Conservation (phyloP, 2,329 filamentous ascomycete species). For the Ploettnerulaceae sp. region DNA sequence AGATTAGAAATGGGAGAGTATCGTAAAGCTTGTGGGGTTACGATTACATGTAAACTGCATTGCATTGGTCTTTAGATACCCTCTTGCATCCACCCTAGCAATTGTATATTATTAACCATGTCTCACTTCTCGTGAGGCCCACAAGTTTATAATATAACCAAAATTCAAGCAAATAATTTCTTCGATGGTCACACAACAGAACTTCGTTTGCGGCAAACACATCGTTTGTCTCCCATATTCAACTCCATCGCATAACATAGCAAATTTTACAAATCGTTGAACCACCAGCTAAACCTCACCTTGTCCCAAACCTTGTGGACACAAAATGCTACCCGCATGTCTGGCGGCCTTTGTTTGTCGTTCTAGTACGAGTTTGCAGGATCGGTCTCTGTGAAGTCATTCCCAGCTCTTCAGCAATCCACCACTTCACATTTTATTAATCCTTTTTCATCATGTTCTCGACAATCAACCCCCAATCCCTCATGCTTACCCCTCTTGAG, state of each 20-base stretch:
- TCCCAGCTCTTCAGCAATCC: not conserved
- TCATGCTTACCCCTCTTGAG: not conserved
- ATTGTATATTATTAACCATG: not conserved
- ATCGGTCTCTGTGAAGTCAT: not conserved
- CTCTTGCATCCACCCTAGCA: not conserved
- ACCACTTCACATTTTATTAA: constrained; percentile 2
- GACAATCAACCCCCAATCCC: constrained; percentile 13
- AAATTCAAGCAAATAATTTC: too few relatives aligned
- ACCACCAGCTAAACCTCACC: too few relatives aligned
- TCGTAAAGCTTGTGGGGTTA: not conserved
- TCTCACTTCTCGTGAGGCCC: too few relatives aligned
- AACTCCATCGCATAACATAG: too few relatives aligned
- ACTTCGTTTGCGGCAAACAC: constrained; percentile 4
- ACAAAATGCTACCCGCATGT: not conserved
- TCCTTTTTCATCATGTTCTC: not conserved
- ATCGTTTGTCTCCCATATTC: not conserved
- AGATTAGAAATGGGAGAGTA: not conserved
- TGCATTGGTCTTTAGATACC: too few relatives aligned
- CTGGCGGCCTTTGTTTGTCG: not conserved
- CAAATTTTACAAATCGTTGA: too few relatives aligned
- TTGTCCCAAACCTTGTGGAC: not conserved
- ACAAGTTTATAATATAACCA: too few relatives aligned
- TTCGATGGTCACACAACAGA: constrained; percentile 2
- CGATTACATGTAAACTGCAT: too few relatives aligned
- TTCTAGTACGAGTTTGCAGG: not conserved